Evolutionary conservation across 306 rosid genomes (phyloP), one percentile per base, ranked within the genome.

Genomic region (Inga leiocalycina): DNA sequence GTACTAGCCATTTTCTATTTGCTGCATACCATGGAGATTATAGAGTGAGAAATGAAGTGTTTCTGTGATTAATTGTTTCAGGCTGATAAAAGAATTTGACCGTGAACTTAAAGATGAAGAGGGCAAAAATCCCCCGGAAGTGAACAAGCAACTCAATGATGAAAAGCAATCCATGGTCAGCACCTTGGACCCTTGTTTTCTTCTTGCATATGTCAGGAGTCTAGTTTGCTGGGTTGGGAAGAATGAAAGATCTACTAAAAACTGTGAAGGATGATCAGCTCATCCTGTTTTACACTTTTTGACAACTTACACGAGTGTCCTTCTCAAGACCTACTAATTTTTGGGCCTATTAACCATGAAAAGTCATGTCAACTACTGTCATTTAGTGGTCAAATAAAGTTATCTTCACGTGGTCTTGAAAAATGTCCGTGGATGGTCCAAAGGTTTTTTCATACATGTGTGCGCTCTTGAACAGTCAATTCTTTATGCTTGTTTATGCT

Each of bases 21-120:
- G 34, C 39, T 30, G 62, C 19, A 5, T 69, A 43, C 68, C 43
- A 39, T 41, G 15, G 45, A 69, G 74, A 41, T 34, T 27, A 72
- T 15, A 35, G 71, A 62, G 4, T 34, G 22, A 43, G 67, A 77
- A 71, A 45, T 54, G 61, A 19, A 44, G 57, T 45, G 59, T 22
- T 43, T 22, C 46, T 57, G 45, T 68, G 56, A 51, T 74, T 41
- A 52, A n/a, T 57, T 71, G 5, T 71, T 80, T 79, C 89, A 92
- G 97, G 79, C 77, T 92, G 82, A 88, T 92, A 61, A 92, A 90
- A 88, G 97, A 92, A 75, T 90, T 86, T 79, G 97, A 92, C 76
- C 93, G 91, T 67, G 97, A 92, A 86, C 71, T 90, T 69, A 92
- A 92, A 82, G 94, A 92, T 35, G 97, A 92, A 82, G 97, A 92